A percentile compares a stretch with the other conserved stretches of the same genome.
These are phyloP conservation scores for Agaricus sinodeliciosus DNA, from an alignment of 768 basidiomycete genomes.

Conservation along the genomic window DNA sequence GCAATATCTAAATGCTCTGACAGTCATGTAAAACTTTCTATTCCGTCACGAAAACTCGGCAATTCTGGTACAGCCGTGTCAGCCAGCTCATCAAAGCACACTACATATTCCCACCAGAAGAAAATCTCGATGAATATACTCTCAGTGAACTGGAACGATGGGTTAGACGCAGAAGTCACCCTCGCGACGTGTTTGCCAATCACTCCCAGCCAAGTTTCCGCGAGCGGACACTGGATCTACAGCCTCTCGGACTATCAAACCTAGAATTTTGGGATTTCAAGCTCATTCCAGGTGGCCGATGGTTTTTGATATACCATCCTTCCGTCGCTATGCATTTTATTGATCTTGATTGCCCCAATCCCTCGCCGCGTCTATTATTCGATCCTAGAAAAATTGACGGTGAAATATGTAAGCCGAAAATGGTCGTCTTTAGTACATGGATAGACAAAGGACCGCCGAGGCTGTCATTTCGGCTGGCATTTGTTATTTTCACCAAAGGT, in stretches of 20 bases:
- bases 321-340: not conserved
- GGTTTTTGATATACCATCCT: not conserved
- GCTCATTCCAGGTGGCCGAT: not conserved
- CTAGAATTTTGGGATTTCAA: not conserved
- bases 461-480: not conserved
- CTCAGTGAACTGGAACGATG: not conserved
- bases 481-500: not conserved
- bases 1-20: conserved; percentile 38
- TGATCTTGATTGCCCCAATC: not conserved
- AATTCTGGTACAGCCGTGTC: not conserved
- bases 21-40: conserved; percentile 36
- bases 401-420: not conserved
- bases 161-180: not conserved
- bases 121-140: not conserved
- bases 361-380: not conserved
- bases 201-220: not conserved
- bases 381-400: not conserved
- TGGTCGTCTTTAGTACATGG: not conserved
- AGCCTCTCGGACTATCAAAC: not conserved
- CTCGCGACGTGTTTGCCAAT: not conserved
- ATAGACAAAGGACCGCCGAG: not conserved
- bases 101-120: not conserved
- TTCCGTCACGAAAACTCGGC: not conserved
- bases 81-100: not conserved
- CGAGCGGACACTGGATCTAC: not conserved